A percentile compares a stretch with the other conserved stretches of the same genome.
Conservation (phyloP, 116 monocot species). For the Cymodocea nodosa region DNA sequence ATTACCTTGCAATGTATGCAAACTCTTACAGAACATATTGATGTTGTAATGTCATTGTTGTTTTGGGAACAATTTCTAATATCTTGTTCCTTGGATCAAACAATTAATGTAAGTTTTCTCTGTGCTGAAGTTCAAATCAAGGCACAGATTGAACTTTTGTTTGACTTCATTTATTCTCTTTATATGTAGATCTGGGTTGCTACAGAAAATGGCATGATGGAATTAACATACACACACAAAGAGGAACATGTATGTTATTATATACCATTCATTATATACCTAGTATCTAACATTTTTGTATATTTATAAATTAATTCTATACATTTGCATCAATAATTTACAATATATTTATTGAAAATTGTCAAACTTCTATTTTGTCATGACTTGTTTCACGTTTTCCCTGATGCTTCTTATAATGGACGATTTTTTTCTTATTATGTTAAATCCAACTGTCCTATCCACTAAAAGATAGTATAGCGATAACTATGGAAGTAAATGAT, state of each 20-base stretch:
- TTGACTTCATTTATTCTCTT: background rate
- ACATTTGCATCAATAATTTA: too few relatives aligned
- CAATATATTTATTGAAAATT: background rate
- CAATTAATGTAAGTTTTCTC: slow-evolving; percentile 50
- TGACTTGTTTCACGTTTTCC: background rate
- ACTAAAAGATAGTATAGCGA: too few relatives aligned
- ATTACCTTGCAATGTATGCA: slow-evolving; percentile 53
- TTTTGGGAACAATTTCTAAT: slow-evolving; percentile 74
- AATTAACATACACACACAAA: slow-evolving; percentile 75
- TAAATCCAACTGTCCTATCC: too few relatives aligned
- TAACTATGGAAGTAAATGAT: too few relatives aligned
- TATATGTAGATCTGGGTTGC: slow-evolving; percentile 73
- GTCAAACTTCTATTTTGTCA: background rate
- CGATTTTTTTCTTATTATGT: too few relatives aligned
- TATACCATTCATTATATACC: background rate
- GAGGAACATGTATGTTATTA: slow-evolving; percentile 54
- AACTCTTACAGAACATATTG: slow-evolving; percentile 52
- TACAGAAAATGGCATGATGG: slow-evolving; percentile 58
- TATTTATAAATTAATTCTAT: too few relatives aligned
- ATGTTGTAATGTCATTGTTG: slow-evolving; percentile 50
- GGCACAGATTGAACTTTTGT: background rate
- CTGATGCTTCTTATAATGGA: background rate
- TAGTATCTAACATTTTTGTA: too few relatives aligned
- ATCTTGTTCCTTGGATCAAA: slow-evolving; percentile 65
- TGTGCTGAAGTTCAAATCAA: background rate